phyloP scores from a whole-genome alignment of 345 rosid genomes.

The Arabis alpina region DNA sequence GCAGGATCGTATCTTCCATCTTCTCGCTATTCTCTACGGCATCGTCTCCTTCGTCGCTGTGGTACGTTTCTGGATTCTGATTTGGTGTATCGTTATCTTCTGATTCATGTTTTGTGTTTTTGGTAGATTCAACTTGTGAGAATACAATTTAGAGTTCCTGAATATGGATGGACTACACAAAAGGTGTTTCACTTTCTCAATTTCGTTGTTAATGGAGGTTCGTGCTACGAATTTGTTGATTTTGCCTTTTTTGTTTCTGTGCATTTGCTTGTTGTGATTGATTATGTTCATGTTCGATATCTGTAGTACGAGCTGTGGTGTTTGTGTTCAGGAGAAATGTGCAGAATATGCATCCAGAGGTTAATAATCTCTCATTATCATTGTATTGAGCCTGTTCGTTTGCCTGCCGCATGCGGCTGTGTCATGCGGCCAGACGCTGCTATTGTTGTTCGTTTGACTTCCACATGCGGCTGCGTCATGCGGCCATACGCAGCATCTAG shows the following conservation, averaged over 20 bases:
- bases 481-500: no score
- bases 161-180: slow-evolving; percentile 97
- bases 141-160: slow-evolving; percentile 89
- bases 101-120: slow-evolving; percentile 12
- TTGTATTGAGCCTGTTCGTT: no score
- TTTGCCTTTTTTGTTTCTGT: background rate
- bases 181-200: slow-evolving; percentile 94
- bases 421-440: no score
- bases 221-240: slow-evolving; percentile 28
- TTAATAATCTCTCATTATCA: slow-evolving; percentile 12
- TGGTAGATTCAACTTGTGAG: slow-evolving; percentile 80
- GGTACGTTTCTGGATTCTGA: slow-evolving; percentile 40
- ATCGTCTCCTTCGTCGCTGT: slow-evolving; percentile 74
- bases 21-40: slow-evolving; percentile 69
- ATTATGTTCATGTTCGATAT: slow-evolving; percentile 15
- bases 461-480: no score
- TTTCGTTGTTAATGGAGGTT: slow-evolving; percentile 89
- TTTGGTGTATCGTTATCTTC: no score
- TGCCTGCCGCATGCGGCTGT: no score
- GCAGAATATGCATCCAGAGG: slow-evolving; percentile 67
- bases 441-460: no score
- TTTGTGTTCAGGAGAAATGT: slow-evolving; percentile 73
- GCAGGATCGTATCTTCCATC: slow-evolving; percentile 87
- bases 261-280: slow-evolving; percentile 16
- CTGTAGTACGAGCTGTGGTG: slow-evolving; percentile 68